Percentiles rank a stretch among this genome's conserved stretches.
Evolutionary conservation across 2,329 filamentous ascomycete species (phyloP).

Genomic region (Colletotrichum noveboracense): DNA sequence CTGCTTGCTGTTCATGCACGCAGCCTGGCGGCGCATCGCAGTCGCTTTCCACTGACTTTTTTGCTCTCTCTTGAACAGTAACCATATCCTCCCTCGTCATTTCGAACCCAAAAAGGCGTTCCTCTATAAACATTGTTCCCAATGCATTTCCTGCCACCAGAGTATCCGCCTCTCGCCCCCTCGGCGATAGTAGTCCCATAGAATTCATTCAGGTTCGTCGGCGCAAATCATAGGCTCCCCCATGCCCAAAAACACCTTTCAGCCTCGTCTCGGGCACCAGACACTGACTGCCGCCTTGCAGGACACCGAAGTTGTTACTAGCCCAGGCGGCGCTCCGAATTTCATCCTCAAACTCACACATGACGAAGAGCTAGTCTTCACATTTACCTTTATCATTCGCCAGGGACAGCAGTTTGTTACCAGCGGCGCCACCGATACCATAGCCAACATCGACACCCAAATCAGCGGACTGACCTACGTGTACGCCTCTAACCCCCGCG

Average conservation of each 20-base stretch:
- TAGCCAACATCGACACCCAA: conserved; percentile 66
- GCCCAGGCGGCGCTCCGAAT: conserved; percentile 57
- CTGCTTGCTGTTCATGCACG: conserved; percentile 19
- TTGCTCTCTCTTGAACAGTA: conserved; percentile 60
- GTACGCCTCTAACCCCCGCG: conserved; percentile 82
- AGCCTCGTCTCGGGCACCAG: neutral
- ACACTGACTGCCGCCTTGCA: conserved; percentile 39
- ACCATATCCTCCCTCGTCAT: conserved; percentile 84
- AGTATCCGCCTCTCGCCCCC: conserved; percentile 74
- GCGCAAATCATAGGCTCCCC: conserved; percentile 21
- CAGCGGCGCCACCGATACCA: conserved; percentile 46
- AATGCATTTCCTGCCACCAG: conserved; percentile 87
- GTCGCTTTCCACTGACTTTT: conserved; percentile 21
- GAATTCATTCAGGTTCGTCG: conserved; percentile 87
- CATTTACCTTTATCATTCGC: conserved; percentile 86
- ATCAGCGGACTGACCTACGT: conserved; percentile 93
- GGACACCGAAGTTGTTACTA: conserved; percentile 73
- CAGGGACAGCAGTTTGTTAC: conserved; percentile 46
- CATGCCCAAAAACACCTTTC: neutral
- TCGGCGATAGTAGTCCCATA: conserved; percentile 76
- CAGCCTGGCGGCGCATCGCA: conserved; percentile 18
- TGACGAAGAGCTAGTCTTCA: conserved; percentile 92
- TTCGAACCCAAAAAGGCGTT: conserved; percentile 79
- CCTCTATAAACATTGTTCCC: conserved; percentile 77
- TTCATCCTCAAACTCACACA: conserved; percentile 89